These are phyloP conservation scores for Annona cherimola DNA, from an alignment of 164 flowering plant genomes.

Conservation along the genomic window DNA sequence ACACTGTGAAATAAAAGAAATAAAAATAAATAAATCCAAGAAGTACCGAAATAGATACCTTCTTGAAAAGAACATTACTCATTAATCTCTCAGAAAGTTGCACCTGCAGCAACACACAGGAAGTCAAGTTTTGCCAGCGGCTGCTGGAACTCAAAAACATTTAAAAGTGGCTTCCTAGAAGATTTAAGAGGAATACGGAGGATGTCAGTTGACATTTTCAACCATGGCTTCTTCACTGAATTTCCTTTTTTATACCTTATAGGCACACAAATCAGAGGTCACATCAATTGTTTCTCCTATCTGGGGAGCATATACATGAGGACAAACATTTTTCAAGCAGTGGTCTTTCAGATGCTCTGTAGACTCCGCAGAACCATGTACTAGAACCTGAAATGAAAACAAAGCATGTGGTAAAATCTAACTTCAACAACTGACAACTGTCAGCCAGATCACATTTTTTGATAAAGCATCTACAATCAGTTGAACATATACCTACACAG, in stretches of 20 bases:
- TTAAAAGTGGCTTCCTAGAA: background rate
- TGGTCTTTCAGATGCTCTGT: conserved; percentile 97
- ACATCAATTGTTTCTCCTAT: conserved; percentile 90
- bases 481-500: no score
- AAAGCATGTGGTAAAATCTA: no score
- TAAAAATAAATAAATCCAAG: background rate
- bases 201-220: background rate
- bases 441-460: no score
- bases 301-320: conserved; percentile 96
- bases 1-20: no score
- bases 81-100: conserved; percentile 93
- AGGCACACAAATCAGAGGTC: conserved; percentile 95
- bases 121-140: background rate
- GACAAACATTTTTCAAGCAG: conserved; percentile 75
- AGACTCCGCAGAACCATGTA: conserved; percentile 97
- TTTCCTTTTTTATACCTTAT: conserved; percentile 49
- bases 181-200: background rate
- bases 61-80: conserved; percentile 92
- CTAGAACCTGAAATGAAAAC: conserved; percentile 57
- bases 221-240: conserved; percentile 2
- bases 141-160: background rate
- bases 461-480: no score
- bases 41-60: conserved; percentile 35
- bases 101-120: conserved; percentile 38
- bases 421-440: no score